phyloP scores from a whole-genome alignment of 2,329 filamentous ascomycete species.

The Pseudonectria foliicola region DNA sequence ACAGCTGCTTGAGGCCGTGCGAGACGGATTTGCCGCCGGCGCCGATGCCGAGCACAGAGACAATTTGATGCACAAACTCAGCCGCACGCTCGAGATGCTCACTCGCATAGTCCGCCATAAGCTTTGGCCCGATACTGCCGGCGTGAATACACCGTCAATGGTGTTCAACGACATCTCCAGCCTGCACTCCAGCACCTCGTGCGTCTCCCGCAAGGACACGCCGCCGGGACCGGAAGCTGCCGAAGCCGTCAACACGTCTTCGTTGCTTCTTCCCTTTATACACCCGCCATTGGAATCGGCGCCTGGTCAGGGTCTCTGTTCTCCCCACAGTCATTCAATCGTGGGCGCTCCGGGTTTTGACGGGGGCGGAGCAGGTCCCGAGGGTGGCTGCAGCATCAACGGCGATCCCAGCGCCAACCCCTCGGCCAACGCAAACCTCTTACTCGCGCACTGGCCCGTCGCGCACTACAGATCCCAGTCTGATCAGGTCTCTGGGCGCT shows the following conservation, averaged over 20 bases:
- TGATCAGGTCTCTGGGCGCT: constrained; percentile 6
- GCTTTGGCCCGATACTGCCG: constrained; percentile 4
- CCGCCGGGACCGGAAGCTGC: constrained; percentile 13
- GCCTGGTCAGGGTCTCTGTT: constrained; percentile 6
- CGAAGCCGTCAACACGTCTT: constrained; percentile 1
- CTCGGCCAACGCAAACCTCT: neutral
- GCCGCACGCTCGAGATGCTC: constrained; percentile 11
- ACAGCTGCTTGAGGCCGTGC: constrained; percentile 15
- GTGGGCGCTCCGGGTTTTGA: constrained; percentile 12
- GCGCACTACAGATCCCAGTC: constrained; percentile 16
- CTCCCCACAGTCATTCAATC: constrained; percentile 6
- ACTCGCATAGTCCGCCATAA: constrained; percentile 15
- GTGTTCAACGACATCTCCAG: constrained; percentile 19
- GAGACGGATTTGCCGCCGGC: constrained; percentile 12
- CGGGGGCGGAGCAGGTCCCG: constrained; percentile 11
- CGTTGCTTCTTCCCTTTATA: too few species aligned
- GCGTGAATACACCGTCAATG: constrained; percentile 11
- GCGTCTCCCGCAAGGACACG: constrained; percentile 16
- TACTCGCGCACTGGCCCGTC: constrained; percentile 10
- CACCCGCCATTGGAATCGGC: too few species aligned
- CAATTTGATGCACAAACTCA: constrained; percentile 14
- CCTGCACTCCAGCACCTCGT: constrained; percentile 15
- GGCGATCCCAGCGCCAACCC: neutral
- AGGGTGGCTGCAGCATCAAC: constrained; percentile 10
- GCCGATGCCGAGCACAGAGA: constrained; percentile 13